Evolutionary conservation across 2,329 filamentous ascomycete species (phyloP).

Genomic region (Shiraia sp.): DNA sequence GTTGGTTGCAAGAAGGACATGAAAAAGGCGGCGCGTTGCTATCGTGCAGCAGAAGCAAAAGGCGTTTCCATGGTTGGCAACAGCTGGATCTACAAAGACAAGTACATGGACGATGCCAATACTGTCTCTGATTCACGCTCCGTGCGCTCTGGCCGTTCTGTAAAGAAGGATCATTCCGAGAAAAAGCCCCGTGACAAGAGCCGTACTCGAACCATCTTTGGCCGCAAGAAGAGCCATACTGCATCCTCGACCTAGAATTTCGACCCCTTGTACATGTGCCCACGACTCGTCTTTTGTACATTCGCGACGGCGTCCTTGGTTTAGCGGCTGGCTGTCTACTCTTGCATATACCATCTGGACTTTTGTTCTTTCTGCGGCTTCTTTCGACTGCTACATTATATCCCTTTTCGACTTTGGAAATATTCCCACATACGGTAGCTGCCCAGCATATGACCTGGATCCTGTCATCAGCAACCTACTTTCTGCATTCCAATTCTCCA

Average conservation of each 20-base stretch:
- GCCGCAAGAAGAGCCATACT: constrained; percentile 57
- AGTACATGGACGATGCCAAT: constrained; percentile 70
- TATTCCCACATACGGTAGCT: constrained; percentile 29
- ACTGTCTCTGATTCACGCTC: constrained; percentile 44
- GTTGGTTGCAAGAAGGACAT: constrained; percentile 94
- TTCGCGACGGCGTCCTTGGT: constrained; percentile 39
- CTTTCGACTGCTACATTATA: constrained; percentile 17
- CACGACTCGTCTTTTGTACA: constrained; percentile 33
- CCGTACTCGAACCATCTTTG: constrained; percentile 73
- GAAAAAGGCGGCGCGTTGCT: constrained; percentile 90
- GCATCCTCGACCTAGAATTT: constrained; percentile 14
- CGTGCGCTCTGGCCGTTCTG: constrained; percentile 53
- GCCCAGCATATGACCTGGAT: constrained; percentile 33
- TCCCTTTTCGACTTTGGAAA: too few relatives aligned
- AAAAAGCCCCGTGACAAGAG: constrained; percentile 78
- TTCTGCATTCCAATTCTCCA: too few relatives aligned
- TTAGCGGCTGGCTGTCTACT: constrained; percentile 21
- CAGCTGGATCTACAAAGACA: constrained; percentile 98
- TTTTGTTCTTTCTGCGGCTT: constrained; percentile 13
- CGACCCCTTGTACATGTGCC: constrained; percentile 34
- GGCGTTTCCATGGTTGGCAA: constrained; percentile 98
- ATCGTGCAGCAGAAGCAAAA: constrained; percentile 86
- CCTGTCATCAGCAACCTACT: too few relatives aligned
- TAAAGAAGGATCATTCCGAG: constrained; percentile 42
- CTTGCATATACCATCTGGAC: constrained; percentile 35